Evolutionary conservation across 495 filamentous ascomycete species (phyloP).

Genomic region (Talaromyces ruber): DNA sequence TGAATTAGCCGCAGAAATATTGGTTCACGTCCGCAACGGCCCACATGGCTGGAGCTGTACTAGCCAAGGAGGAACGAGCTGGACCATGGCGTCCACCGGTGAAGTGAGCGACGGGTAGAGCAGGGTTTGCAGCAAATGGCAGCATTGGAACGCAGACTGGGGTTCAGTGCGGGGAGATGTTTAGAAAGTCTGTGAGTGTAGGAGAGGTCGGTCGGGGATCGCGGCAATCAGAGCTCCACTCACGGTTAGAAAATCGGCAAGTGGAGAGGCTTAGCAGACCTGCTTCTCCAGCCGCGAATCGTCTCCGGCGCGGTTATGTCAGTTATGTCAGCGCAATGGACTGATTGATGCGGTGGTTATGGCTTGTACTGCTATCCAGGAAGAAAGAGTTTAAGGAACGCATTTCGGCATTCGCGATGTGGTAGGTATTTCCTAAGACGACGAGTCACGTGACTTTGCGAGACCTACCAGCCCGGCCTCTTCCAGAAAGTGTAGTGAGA

Average conservation of each 20-base stretch:
- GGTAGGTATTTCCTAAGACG: not conserved
- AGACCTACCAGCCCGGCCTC: not conserved
- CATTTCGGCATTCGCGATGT: not conserved
- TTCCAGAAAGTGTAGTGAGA: not conserved
- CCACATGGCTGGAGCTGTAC: not conserved
- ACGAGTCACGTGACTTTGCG: not conserved
- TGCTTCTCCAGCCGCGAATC: not conserved
- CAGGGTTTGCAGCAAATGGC: not conserved
- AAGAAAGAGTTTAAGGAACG: not conserved
- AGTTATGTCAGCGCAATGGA: not conserved
- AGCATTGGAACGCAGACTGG: not conserved
- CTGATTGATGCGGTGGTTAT: not conserved
- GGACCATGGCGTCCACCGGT: not conserved
- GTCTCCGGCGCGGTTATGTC: no score
- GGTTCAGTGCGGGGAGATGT: slow-evolving; percentile 1
- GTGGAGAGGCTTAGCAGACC: not conserved
- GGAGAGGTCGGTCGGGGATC: not conserved
- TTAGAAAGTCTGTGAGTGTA: no score
- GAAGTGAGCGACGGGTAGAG: not conserved
- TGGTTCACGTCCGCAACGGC: not conserved
- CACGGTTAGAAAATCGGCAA: slow-evolving; percentile 8
- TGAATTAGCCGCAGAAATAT: not conserved
- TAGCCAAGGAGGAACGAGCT: not conserved
- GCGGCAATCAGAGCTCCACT: not conserved
- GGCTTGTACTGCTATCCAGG: not conserved